These are phyloP conservation scores for Nitzschia palea DNA, from an alignment of 108 stramenopile genomes.

Conservation along the genomic window DNA sequence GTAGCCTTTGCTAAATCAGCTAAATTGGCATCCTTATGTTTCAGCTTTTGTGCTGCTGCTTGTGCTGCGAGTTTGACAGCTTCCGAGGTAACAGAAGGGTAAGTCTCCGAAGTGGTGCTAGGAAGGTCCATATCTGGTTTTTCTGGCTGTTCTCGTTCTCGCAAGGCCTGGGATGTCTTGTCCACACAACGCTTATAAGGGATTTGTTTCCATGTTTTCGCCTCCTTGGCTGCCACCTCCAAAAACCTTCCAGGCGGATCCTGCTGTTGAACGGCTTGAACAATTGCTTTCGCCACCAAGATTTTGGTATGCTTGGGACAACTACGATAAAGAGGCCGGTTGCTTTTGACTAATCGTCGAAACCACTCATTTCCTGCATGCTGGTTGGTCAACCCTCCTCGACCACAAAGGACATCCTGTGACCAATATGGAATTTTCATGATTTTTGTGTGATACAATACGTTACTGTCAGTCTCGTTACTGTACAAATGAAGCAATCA, in stretches of 20 bases:
- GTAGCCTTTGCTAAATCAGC: constrained; percentile 8
- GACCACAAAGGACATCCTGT: constrained; percentile 62
- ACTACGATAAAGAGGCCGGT: constrained; percentile 45
- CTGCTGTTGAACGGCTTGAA: constrained; percentile 51
- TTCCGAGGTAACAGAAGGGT: neutral
- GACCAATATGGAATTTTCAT: neutral
- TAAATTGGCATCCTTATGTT: neutral
- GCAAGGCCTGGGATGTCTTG: constrained; percentile 74
- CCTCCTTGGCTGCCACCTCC: constrained; percentile 38
- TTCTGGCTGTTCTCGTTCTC: constrained; percentile 65
- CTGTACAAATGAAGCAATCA: no score
- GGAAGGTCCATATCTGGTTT: neutral
- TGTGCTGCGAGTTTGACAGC: neutral
- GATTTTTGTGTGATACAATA: no score
- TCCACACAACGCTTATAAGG: constrained; percentile 57
- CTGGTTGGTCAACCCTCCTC: constrained; percentile 56
- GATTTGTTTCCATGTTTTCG: constrained; percentile 48
- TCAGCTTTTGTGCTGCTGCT: neutral
- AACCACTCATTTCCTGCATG: constrained; percentile 64
- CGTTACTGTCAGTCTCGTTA: no score
- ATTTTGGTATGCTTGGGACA: constrained; percentile 66
- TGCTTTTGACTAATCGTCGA: constrained; percentile 43
- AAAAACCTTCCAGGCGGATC: constrained; percentile 64
- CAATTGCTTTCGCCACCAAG: constrained; percentile 60
- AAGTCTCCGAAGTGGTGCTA: no score